Percentiles rank a stretch among this genome's conserved stretches.
These are phyloP conservation scores for Trichoderma sp. DNA, from an alignment of 2,329 filamentous ascomycete genomes.

Conservation along the genomic window DNA sequence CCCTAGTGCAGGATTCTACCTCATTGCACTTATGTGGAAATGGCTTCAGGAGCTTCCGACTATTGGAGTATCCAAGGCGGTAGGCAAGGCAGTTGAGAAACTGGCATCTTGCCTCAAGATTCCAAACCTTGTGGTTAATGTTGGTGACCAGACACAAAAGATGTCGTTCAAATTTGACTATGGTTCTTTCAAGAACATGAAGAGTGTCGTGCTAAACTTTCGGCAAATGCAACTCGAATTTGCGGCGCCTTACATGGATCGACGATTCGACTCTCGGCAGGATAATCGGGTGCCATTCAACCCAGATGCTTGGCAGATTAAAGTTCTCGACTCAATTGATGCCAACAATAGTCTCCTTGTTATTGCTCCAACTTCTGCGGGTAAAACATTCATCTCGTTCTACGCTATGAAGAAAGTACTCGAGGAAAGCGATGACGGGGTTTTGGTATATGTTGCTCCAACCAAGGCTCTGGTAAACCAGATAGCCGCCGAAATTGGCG, in stretches of 20 bases:
- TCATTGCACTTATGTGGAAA: constrained; percentile 29
- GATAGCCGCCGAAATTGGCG: constrained; percentile 76
- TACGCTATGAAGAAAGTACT: constrained; percentile 79
- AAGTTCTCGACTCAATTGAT: constrained; percentile 72
- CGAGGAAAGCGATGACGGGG: constrained; percentile 63
- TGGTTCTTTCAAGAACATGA: neutral
- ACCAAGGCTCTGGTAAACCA: constrained; percentile 83
- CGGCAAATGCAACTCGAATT: constrained; percentile 61
- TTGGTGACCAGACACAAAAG: neutral
- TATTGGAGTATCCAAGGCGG: constrained; percentile 20
- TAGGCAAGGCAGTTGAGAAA: constrained; percentile 21
- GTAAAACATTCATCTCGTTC: constrained; percentile 82
- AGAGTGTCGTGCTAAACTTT: neutral
- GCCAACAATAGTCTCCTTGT: constrained; percentile 68
- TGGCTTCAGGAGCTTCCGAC: constrained; percentile 25
- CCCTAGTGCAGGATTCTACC: constrained; percentile 23
- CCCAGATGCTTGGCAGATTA: constrained; percentile 74
- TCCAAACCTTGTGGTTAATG: neutral
- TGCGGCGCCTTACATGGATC: constrained; percentile 71
- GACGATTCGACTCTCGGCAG: constrained; percentile 66
- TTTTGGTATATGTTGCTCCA: constrained; percentile 76
- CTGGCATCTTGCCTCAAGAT: constrained; percentile 13
- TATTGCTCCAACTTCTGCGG: constrained; percentile 73
- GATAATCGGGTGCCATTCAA: constrained; percentile 69
- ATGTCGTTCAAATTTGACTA: constrained; percentile 11